phyloP scores from a whole-genome alignment of 805 yeast genomes.

The Nakazawaea holstii region DNA sequence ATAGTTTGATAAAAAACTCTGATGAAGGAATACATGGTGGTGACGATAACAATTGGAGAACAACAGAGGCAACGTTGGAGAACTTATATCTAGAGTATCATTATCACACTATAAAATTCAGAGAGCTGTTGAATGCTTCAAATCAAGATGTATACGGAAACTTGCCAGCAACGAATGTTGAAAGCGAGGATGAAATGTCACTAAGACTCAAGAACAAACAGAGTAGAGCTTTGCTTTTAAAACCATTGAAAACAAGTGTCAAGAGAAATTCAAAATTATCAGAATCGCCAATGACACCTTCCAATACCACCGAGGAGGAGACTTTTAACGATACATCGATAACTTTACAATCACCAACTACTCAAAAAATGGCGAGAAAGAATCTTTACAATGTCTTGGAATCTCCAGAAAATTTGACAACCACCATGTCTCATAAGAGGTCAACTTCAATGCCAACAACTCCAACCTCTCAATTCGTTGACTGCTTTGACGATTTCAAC shows the following conservation, averaged over 20 bases:
- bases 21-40: conserved; percentile 17
- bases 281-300: not conserved
- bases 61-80: conserved; percentile 40
- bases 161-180: not conserved
- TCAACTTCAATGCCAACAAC: conserved; percentile 5
- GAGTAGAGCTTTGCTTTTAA: conserved; percentile 8
- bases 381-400: not conserved
- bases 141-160: not conserved
- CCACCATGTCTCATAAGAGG: not conserved
- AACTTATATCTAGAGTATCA: conserved; percentile 35
- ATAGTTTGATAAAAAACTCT: conserved; percentile 13
- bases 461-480: not conserved
- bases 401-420: too few relatives aligned
- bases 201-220: not conserved
- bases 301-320: not conserved
- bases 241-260: conserved; percentile 8
- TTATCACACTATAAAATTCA: conserved; percentile 19
- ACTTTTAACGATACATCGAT: not conserved
- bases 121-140: conserved; percentile 5
- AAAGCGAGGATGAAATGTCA: not conserved
- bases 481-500: not conserved
- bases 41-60: conserved; percentile 36
- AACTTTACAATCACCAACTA: not conserved
- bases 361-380: not conserved
- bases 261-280: conserved; percentile 3